Conservation (phyloP, 2,329 filamentous ascomycete species). For the Fusarium sp. region DNA sequence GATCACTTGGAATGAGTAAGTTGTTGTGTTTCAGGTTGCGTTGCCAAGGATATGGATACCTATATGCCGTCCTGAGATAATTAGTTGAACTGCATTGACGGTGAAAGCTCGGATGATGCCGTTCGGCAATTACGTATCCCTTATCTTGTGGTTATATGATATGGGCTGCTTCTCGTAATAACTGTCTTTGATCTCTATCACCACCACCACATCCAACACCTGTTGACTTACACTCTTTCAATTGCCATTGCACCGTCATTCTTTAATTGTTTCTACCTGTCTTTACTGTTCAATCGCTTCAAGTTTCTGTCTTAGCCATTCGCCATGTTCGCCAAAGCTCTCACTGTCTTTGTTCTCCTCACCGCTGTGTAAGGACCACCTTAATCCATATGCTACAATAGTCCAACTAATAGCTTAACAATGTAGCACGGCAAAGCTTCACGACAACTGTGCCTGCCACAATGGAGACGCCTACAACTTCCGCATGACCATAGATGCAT, state of each 20-base stretch:
- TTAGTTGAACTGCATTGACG: background rate
- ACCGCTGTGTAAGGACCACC: constrained; percentile 28
- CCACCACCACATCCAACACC: background rate
- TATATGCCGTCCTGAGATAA: background rate
- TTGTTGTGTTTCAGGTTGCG: constrained; percentile 18
- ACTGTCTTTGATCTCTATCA: background rate
- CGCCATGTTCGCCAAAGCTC: constrained; percentile 32
- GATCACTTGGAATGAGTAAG: background rate
- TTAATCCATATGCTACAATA: background rate
- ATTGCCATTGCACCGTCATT: background rate
- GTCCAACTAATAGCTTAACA: too few species aligned
- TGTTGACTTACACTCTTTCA: constrained; percentile 13
- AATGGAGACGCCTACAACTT: constrained; percentile 40
- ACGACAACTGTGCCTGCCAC: constrained; percentile 34
- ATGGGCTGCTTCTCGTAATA: background rate
- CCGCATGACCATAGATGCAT: constrained; percentile 36
- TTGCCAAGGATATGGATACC: background rate
- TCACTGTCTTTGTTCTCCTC: constrained; percentile 25
- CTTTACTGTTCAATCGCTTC: background rate
- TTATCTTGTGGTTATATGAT: background rate
- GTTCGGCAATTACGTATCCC: background rate
- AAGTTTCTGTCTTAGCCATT: background rate
- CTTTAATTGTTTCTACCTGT: background rate
- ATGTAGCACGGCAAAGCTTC: constrained; percentile 28
- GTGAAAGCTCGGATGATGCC: background rate